Base-by-base conservation (phyloP, 2,329 filamentous ascomycete species). In the Fusarium sp. region DNA sequence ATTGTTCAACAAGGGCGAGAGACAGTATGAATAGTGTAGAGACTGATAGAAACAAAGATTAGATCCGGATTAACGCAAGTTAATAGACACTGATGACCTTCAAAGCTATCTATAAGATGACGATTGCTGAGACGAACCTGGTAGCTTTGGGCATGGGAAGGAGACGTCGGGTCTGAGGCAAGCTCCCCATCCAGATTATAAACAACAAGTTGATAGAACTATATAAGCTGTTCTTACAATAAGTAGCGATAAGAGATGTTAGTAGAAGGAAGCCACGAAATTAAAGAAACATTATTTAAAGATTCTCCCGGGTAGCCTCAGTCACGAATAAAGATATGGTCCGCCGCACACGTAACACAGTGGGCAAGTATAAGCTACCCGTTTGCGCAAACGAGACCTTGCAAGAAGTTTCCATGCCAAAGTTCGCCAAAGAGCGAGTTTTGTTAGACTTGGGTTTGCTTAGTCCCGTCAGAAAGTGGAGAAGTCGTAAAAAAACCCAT, bases 221-320 rank as follows among this genome's bases (percentile, higher is more conserved):
- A 13, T 14, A 24, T 5, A 6, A 5, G 8, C 6, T 14, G 12
- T 3, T 20, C 8, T 8, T 14, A 3, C 0, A 7, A 8, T 9
- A 12, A 8, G 5, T 6, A 36, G 50, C 3, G 7, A 9, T 1
- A 20, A 3, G 13, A 7, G 8, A 26, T 6, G 7, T 15, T 15
- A 2, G n/a, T 22, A 20, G 9, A 18, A 53, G n/a, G 9, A 5
- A 15, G 6, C 5, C 7, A 26, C 10, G 9, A 53, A 22, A 13
- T 12, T 2, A 8, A 53, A 6, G 18, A 10, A 5, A 26, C n/a
- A 14, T 15, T 22, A 15, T 10, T 17, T 17, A 5, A n/a, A 36
- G 2, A 9, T 12, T 7, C 18, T 53, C 5, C 3, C 7, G 15
- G 6, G 8, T 9, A 22, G 32, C n/a, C 13, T 26, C 18, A 22